Evolutionary conservation across 441 rosid species (phyloP).

Genomic region (Gossypium lobatum): DNA sequence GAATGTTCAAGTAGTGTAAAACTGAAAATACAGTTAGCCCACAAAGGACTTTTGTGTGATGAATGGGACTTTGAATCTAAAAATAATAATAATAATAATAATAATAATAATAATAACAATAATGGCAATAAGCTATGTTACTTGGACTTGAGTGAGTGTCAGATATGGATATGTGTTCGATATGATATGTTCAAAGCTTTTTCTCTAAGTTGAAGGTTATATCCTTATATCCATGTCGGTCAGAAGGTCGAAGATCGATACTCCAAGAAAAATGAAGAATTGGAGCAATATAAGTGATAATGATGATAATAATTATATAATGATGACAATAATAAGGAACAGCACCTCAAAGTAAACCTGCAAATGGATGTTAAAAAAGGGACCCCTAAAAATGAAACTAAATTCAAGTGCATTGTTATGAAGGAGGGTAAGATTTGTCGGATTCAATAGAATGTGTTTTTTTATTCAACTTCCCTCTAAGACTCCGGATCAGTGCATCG

Average conservation of each 20-base stretch:
- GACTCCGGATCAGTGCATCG: constrained; percentile 85
- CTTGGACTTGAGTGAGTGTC: too few species aligned
- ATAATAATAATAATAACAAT: too few species aligned
- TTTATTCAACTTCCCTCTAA: constrained; percentile 66
- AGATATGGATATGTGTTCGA: too few species aligned
- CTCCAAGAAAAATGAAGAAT: too few species aligned
- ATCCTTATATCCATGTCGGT: too few species aligned
- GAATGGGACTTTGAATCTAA: constrained; percentile 12
- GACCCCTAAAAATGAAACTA: constrained; percentile 12
- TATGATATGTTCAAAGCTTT: too few species aligned
- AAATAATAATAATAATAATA: background rate
- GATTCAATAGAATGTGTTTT: constrained; percentile 36
- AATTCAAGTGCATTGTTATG: constrained; percentile 21
- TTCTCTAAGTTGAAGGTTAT: too few species aligned
- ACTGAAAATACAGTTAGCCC: constrained; percentile 25
- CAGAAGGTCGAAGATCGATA: too few species aligned
- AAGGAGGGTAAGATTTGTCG: constrained; percentile 23
- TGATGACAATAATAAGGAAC: background rate
- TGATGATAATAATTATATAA: constrained; percentile 44
- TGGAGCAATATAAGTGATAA: constrained; percentile 18
- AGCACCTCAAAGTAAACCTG: background rate
- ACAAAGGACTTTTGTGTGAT: constrained; percentile 21
- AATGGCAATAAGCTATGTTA: too few species aligned
- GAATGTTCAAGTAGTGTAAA: constrained; percentile 32
- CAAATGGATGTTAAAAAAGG: background rate